phyloP scores from a whole-genome alignment of 2,329 filamentous ascomycete genomes.

The Cercospora janseana region DNA sequence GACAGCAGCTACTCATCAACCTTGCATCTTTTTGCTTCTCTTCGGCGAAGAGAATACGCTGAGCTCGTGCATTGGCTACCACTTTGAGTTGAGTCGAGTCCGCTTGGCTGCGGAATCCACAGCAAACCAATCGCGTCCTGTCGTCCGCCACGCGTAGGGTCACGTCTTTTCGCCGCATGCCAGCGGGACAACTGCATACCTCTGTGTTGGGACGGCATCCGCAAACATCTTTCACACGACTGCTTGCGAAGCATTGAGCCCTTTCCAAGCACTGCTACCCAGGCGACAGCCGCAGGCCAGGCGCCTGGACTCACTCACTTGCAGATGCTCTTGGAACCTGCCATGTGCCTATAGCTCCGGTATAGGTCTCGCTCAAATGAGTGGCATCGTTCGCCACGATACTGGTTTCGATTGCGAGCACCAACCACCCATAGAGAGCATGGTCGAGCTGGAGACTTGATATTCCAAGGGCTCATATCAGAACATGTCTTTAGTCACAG shows the following conservation, averaged over 20 bases:
- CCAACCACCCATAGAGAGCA: background rate
- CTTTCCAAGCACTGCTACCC: slow-evolving; percentile 8
- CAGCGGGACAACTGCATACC: slow-evolving; percentile 20
- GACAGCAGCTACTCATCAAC: background rate
- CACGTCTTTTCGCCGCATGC: slow-evolving; percentile 13
- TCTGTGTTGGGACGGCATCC: slow-evolving; percentile 10
- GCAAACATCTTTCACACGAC: slow-evolving; percentile 7
- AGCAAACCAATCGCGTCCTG: slow-evolving; percentile 9
- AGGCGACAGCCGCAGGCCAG: slow-evolving; percentile 19
- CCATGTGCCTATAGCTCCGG: slow-evolving; percentile 12
- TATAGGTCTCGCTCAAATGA: slow-evolving; percentile 16
- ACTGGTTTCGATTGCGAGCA: background rate
- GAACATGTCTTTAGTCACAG: slow-evolving; percentile 4
- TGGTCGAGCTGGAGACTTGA: background rate
- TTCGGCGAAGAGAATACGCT: background rate
- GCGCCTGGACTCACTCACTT: background rate
- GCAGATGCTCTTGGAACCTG: slow-evolving; percentile 1
- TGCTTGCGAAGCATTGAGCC: slow-evolving; percentile 12
- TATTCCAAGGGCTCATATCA: too few species aligned
- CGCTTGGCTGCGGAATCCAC: slow-evolving; percentile 20
- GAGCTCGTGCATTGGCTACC: background rate
- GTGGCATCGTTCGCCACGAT: slow-evolving; percentile 9
- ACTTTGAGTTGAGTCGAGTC: slow-evolving; percentile 5
- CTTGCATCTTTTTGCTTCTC: background rate
- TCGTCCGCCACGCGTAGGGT: background rate